Evolutionary conservation across 768 basidiomycete species (phyloP), one percentile per base, ranked within the genome.

Genomic region (Boletus edulis): DNA sequence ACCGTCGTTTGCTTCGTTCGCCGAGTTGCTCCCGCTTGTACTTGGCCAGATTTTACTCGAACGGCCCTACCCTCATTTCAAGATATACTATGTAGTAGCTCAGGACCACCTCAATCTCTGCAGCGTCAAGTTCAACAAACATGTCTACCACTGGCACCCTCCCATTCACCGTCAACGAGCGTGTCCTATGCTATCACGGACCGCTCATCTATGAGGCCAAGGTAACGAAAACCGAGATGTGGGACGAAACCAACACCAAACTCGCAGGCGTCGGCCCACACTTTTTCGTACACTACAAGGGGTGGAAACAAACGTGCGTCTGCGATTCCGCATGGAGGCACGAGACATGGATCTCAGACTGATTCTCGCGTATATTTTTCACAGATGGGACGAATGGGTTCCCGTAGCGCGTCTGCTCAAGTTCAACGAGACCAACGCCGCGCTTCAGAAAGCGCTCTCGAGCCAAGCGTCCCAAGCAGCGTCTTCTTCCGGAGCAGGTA

Each of bases 211-310:
- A 98, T 70, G 94, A 96, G 51, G 95, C 95, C 12, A 96, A 98
- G 72, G 78, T 98, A n/a, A 80, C 95, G 61, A 80, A 85, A 62
- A 67, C 71, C 12, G 84, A 86, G 55, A 78, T 74, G 39, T 86
- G 84, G 73, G 83, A 86, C 55, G 85, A 87, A 62, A 71, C 76
- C 17, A 85, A 76, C 51, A 81, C 85, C 1, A 77, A 81, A 40
- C 78, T 81, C 6, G 83, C 85, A 7, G 68, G 72, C 11, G 70
- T 81, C 3, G 96, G 95, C 7, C 82, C 84, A 4, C 92, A 96
- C 64, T 98, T 92, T 73, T 87, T 90, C 57, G 95, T 99, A 38
- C 97, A 99, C 71, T 99, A 99, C 79, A 97, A 98, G 72, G 97
- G 97, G 10, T 99, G 97, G 97, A 99, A 98, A 70, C 90, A 93